phyloP scores from a whole-genome alignment of 2,329 filamentous ascomycete species.

The Immersiporthe knoxdaviesiana region DNA sequence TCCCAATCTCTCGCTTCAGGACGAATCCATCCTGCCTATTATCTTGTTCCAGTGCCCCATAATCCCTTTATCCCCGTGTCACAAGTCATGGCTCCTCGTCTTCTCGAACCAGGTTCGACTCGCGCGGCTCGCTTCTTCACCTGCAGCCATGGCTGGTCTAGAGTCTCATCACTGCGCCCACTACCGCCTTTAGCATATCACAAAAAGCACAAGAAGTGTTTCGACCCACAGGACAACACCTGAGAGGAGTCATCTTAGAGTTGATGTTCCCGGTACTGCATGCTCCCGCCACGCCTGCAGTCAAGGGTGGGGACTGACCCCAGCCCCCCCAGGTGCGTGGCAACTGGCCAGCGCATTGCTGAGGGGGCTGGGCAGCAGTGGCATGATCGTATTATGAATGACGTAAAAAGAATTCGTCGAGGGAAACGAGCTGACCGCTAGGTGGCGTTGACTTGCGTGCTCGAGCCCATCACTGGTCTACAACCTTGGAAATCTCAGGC shows the following conservation, averaged over 20 bases:
- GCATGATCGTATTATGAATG: neutral
- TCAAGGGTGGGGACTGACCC: neutral
- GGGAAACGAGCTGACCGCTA: neutral
- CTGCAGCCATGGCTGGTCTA: neutral
- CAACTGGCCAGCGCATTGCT: neutral
- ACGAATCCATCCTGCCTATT: too few species aligned
- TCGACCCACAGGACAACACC: neutral
- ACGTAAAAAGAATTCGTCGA: neutral
- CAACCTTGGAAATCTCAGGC: too few species aligned
- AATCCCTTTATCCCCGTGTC: neutral
- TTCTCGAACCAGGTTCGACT: neutral
- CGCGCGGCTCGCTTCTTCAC: neutral
- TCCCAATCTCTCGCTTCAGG: neutral
- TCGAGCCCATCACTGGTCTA: neutral
- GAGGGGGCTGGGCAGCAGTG: neutral
- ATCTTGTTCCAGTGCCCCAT: neutral
- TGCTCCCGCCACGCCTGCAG: neutral
- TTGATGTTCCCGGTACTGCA: neutral
- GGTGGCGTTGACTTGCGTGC: neutral
- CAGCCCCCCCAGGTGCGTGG: too few species aligned
- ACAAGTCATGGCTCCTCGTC: neutral
- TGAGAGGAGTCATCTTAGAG: neutral
- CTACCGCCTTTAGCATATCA: neutral
- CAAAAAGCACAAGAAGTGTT: neutral
- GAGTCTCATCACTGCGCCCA: neutral